A percentile compares a stretch with the other conserved stretches of the same genome.
Conservation (phyloP, 1,284 basidiomycete genomes). For the Pterulicium gracile region DNA sequence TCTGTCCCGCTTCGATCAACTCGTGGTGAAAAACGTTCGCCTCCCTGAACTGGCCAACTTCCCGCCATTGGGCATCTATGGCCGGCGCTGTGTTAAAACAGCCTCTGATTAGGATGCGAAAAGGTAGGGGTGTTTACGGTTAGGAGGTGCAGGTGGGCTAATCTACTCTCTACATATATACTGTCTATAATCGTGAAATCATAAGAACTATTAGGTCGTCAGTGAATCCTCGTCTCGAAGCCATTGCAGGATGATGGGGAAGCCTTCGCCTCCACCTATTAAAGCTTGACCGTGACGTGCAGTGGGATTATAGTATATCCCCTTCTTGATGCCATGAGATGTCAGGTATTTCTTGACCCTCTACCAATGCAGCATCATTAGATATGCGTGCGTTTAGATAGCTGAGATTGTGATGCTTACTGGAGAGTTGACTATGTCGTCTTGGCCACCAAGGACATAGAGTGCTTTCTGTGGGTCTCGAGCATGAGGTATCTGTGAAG, state of each 20-base stretch:
- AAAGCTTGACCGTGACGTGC: conserved; percentile 70
- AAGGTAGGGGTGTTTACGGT: no score
- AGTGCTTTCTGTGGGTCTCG: conserved; percentile 46
- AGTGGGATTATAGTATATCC: conserved; percentile 59
- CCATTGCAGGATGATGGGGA: conserved; percentile 59
- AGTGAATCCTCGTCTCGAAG: conserved; percentile 19
- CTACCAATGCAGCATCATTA: conserved; percentile 22
- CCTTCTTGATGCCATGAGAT: conserved; percentile 64
- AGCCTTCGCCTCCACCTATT: conserved; percentile 38
- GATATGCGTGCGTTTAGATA: background rate
- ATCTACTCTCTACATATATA: no score
- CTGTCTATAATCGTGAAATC: no score
- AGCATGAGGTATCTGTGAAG: conserved; percentile 55
- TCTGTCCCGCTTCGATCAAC: no score
- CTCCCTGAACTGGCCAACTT: no score
- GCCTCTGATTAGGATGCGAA: no score
- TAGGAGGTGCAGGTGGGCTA: no score
- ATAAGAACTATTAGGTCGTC: background rate
- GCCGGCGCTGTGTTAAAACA: no score
- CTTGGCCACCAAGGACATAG: conserved; percentile 73
- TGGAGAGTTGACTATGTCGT: conserved; percentile 66
- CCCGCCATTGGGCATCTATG: no score
- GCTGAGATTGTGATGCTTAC: conserved; percentile 24
- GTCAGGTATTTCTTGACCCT: conserved; percentile 65
- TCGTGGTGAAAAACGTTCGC: no score